Percentiles rank a stretch among this genome's conserved stretches.
These are phyloP conservation scores for Opeltia flavorubescens DNA, from an alignment of 495 filamentous ascomycete genomes.

Conservation along the genomic window DNA sequence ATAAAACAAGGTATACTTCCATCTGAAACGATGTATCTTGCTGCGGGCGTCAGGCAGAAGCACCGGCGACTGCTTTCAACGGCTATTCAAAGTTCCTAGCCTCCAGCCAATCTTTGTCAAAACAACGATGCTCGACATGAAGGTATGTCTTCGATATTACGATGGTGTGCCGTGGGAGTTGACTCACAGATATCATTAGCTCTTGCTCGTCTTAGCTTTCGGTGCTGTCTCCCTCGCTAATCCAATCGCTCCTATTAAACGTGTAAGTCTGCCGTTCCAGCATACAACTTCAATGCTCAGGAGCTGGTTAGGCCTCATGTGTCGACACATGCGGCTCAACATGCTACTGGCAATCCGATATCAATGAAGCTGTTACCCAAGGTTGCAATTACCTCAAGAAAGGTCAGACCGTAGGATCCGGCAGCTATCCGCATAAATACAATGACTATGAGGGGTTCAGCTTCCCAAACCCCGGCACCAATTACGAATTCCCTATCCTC, in stretches of 20 bases:
- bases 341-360: conserved; percentile 33
- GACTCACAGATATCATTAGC: no score
- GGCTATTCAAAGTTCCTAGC: no score
- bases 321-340: conserved; percentile 29
- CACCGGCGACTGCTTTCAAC: no score
- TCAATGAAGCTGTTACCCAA: conserved; percentile 30
- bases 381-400: conserved; percentile 31
- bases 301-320: not conserved
- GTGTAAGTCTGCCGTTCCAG: not conserved
- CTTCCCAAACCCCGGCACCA: conserved; percentile 48
- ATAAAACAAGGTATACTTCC: no score
- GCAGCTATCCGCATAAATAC: conserved; percentile 56
- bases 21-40: no score
- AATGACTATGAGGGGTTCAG: conserved; percentile 61
- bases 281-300: not conserved
- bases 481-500: conserved; percentile 62
- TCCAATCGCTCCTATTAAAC: conserved; percentile 1
- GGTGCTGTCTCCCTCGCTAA: conserved; percentile 33
- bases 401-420: conserved; percentile 32
- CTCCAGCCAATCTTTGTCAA: no score
- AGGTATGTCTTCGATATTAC: no score
- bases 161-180: no score
- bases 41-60: no score
- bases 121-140: no score
- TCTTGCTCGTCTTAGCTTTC: conserved; percentile 34